Conservation (phyloP, 495 filamentous ascomycete genomes). For the Penicillium canariense region DNA sequence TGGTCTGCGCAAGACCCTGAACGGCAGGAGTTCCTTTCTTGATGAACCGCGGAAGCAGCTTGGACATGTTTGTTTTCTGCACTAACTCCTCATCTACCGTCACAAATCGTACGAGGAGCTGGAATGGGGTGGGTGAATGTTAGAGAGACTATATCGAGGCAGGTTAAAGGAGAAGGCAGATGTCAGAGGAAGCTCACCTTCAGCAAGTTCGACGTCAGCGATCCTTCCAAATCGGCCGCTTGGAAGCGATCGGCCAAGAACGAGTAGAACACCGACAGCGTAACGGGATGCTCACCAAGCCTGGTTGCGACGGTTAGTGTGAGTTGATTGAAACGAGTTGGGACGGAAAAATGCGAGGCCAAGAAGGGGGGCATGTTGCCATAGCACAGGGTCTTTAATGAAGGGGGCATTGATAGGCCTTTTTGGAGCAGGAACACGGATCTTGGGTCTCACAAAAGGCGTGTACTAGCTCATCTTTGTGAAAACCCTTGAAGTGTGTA, state of each 20-base stretch:
- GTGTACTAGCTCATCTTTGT: background rate
- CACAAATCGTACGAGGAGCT: conserved; percentile 63
- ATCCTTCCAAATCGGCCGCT: conserved; percentile 61
- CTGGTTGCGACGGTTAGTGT: conserved; percentile 40
- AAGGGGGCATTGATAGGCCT: background rate
- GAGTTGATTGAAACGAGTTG: conserved; percentile 4
- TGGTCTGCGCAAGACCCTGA: conserved; percentile 55
- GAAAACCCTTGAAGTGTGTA: background rate
- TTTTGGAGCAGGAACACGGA: no score
- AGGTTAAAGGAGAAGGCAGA: background rate
- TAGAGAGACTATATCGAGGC: conserved; percentile 5
- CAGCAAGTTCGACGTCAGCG: conserved; percentile 61
- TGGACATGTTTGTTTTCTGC: conserved; percentile 65
- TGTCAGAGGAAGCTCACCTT: conserved; percentile 38
- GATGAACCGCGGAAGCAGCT: conserved; percentile 57
- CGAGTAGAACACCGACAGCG: conserved; percentile 56
- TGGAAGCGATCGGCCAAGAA: conserved; percentile 67
- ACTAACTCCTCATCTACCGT: conserved; percentile 61
- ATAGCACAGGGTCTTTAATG: background rate
- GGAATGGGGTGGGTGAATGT: conserved; percentile 11
- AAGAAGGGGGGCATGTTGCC: background rate
- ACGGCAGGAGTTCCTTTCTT: conserved; percentile 65
- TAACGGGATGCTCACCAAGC: conserved; percentile 56
- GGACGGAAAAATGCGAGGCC: background rate
- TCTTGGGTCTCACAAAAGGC: no score